Conservation (phyloP, 2,329 filamentous ascomycete species). For the Davidsoniella australis region DNA sequence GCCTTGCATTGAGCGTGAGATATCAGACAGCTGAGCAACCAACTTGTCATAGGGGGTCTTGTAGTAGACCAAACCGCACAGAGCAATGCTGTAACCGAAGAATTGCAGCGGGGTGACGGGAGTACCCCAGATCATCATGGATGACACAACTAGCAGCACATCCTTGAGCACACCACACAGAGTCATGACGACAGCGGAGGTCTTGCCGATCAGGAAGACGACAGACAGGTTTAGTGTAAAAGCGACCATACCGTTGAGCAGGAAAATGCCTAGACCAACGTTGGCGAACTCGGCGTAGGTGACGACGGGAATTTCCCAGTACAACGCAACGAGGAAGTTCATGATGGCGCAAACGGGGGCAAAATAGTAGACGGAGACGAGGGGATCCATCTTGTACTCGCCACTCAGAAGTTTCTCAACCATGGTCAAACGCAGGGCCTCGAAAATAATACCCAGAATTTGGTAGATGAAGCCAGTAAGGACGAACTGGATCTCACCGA, state of each 20-base stretch:
- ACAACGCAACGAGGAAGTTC: slow-evolving; percentile 57
- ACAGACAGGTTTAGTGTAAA: slow-evolving; percentile 75
- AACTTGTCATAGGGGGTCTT: slow-evolving; percentile 61
- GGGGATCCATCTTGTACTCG: slow-evolving; percentile 83
- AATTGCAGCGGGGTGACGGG: slow-evolving; percentile 59
- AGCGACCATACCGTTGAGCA: slow-evolving; percentile 60
- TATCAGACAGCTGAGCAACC: slow-evolving; percentile 52
- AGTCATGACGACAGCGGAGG: slow-evolving; percentile 69
- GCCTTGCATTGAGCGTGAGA: slow-evolving; percentile 31
- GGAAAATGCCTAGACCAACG: slow-evolving; percentile 55
- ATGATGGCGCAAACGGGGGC: slow-evolving; percentile 69
- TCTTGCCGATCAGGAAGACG: slow-evolving; percentile 77
- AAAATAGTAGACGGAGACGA: slow-evolving; percentile 82
- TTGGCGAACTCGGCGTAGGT: slow-evolving; percentile 53
- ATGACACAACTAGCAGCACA: slow-evolving; percentile 63
- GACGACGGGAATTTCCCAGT: slow-evolving; percentile 57
- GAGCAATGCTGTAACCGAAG: slow-evolving; percentile 69
- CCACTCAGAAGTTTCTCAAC: slow-evolving; percentile 67
- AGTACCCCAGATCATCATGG: slow-evolving; percentile 68
- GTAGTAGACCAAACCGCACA: slow-evolving; percentile 64
- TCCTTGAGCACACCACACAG: slow-evolving; percentile 81
- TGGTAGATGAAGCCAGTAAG: slow-evolving; percentile 66
- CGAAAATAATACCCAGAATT: slow-evolving; percentile 60
- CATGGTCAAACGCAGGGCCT: slow-evolving; percentile 69
- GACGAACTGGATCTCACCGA: slow-evolving; percentile 91